phyloP scores from a whole-genome alignment of 805 yeast genomes.

The Candida hungchunana region DNA sequence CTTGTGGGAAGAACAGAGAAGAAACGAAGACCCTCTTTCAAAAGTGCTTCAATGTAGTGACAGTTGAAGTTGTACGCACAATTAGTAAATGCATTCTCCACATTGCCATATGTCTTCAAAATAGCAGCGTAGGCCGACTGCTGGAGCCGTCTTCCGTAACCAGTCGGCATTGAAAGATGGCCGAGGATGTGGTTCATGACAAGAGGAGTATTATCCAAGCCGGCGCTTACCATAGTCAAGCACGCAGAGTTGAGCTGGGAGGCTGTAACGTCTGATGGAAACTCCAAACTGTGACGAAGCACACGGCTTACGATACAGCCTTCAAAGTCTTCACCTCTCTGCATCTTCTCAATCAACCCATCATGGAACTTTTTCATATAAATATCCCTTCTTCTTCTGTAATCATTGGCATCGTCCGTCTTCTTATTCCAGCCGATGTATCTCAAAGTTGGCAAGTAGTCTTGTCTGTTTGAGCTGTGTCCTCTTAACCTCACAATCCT shows the following conservation, averaged over 20 bases:
- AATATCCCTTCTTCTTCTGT: slow-evolving; percentile 40
- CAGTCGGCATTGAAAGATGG: slow-evolving; percentile 43
- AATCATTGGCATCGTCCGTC: slow-evolving; percentile 26
- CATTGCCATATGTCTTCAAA: slow-evolving; percentile 29
- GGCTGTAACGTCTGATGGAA: slow-evolving; percentile 23
- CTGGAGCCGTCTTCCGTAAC: slow-evolving; percentile 37
- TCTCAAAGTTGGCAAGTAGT: slow-evolving; percentile 47
- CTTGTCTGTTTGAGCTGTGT: slow-evolving; percentile 50
- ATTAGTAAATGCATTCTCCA: slow-evolving; percentile 33
- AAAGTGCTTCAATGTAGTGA: slow-evolving; percentile 50
- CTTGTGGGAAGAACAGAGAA: slow-evolving; percentile 66
- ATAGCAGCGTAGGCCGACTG: slow-evolving; percentile 40
- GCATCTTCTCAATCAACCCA: slow-evolving; percentile 27
- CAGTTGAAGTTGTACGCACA: slow-evolving; percentile 33
- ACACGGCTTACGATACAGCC: slow-evolving; percentile 33
- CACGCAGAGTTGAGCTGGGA: slow-evolving; percentile 56
- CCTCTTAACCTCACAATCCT: slow-evolving; percentile 54
- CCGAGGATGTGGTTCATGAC: slow-evolving; percentile 59
- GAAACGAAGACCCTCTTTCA: slow-evolving; percentile 57
- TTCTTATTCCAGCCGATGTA: slow-evolving; percentile 24
- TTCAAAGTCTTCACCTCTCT: slow-evolving; percentile 24
- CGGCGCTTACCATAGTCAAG: slow-evolving; percentile 75
- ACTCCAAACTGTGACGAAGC: slow-evolving; percentile 10
- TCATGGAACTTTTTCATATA: slow-evolving; percentile 41
- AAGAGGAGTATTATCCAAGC: slow-evolving; percentile 67